phyloP scores from a whole-genome alignment of 2,329 filamentous ascomycete genomes.

The Aspergillus fumigatus region DNA sequence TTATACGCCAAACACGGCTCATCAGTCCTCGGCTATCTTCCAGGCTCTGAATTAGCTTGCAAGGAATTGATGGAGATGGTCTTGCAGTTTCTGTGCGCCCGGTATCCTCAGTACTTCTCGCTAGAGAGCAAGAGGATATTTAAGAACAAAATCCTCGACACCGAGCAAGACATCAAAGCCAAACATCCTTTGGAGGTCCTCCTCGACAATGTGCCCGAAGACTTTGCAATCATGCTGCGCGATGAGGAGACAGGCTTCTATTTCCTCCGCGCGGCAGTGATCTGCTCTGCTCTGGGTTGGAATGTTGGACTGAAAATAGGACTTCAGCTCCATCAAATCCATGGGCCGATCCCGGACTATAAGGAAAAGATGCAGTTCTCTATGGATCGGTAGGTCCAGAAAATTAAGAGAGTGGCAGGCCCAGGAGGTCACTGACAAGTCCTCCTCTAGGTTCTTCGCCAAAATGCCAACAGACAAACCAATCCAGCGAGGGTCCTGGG shows the following conservation, averaged over 20 bases:
- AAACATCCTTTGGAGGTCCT: constrained; percentile 66
- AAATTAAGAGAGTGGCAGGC: neutral
- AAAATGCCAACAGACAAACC: constrained; percentile 69
- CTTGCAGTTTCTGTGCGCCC: constrained; percentile 70
- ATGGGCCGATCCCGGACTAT: constrained; percentile 72
- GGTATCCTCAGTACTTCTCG: constrained; percentile 72
- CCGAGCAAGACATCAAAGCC: constrained; percentile 55
- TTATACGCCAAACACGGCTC: constrained; percentile 62
- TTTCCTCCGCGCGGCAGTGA: constrained; percentile 66
- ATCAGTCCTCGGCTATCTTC: constrained; percentile 62
- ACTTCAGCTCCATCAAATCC: constrained; percentile 64
- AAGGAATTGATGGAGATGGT: constrained; percentile 87
- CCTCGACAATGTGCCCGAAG: constrained; percentile 75
- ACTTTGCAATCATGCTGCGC: constrained; percentile 72
- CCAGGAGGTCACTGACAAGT: neutral
- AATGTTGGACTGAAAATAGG: constrained; percentile 71
- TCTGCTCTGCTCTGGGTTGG: constrained; percentile 80
- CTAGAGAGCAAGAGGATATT: constrained; percentile 55
- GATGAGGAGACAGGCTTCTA: constrained; percentile 69
- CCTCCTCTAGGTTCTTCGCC: constrained; percentile 62
- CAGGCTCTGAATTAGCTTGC: constrained; percentile 72
- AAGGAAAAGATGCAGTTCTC: constrained; percentile 83
- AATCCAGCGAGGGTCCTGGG: constrained; percentile 83
- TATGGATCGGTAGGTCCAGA: constrained; percentile 65
- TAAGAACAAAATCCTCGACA: constrained; percentile 64